Percentiles rank a stretch among this genome's conserved stretches.
These are phyloP conservation scores for Blastobotrys indianensis DNA, from an alignment of 1,139 yeast genomes.

Conservation along the genomic window DNA sequence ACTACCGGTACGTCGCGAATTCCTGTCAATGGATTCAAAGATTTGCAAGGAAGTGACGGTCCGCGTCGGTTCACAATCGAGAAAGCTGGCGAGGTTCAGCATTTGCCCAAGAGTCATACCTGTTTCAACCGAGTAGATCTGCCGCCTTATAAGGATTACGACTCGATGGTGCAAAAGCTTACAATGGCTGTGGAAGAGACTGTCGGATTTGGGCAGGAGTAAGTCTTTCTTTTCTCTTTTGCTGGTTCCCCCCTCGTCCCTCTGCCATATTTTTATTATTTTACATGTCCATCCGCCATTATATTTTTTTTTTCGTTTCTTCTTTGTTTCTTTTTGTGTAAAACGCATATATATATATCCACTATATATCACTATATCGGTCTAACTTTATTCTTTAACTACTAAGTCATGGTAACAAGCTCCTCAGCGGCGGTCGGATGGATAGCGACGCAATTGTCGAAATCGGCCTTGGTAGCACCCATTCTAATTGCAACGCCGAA, in stretches of 20 bases:
- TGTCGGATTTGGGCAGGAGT: constrained; percentile 95
- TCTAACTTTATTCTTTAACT: background rate
- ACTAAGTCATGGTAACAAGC: constrained; percentile 72
- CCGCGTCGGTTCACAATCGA: constrained; percentile 98
- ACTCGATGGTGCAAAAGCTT: constrained; percentile 70
- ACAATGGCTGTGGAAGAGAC: constrained; percentile 90
- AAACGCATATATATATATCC: background rate
- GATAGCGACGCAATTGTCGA: constrained; percentile 92
- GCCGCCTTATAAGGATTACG: constrained; percentile 75
- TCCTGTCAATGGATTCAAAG: constrained; percentile 98
- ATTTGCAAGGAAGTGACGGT: constrained; percentile 96
- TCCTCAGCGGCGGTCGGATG: constrained; percentile 99
- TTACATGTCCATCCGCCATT: background rate
- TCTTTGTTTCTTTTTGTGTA: background rate
- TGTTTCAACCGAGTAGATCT: constrained; percentile 92
- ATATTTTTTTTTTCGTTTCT: background rate
- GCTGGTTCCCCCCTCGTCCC: constrained; percentile 2
- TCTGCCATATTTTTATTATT: background rate
- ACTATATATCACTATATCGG: background rate
- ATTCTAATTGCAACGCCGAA: constrained; percentile 91
- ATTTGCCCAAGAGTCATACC: constrained; percentile 93
- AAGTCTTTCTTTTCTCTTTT: constrained; percentile 17
- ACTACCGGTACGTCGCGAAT: constrained; percentile 98
- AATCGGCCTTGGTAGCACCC: constrained; percentile 95
- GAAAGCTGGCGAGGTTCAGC: constrained; percentile 91